Conservation (phyloP, 1,284 basidiomycete species). For the Bjerkandera adusta region DNA sequence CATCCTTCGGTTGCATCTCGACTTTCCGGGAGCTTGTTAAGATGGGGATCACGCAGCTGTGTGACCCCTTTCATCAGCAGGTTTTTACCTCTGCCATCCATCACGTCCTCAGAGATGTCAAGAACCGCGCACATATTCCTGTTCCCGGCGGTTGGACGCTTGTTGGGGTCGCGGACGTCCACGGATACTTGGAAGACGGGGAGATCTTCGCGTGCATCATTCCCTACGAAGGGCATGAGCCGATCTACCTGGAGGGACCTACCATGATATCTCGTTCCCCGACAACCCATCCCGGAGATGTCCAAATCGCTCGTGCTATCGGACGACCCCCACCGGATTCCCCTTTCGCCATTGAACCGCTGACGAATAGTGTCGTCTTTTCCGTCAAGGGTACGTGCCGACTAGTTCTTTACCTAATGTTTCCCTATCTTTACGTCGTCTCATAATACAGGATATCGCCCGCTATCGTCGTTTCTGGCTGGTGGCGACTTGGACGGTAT, state of each 20-base stretch:
- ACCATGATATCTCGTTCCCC: constrained; percentile 63
- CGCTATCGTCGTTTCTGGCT: background rate
- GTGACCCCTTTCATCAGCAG: constrained; percentile 52
- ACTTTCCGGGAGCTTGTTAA: constrained; percentile 32
- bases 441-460: constrained; percentile 11
- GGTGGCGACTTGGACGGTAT: background rate
- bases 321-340: constrained; percentile 50
- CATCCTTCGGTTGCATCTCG: constrained; percentile 33
- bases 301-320: constrained; percentile 57
- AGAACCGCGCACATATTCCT: constrained; percentile 66
- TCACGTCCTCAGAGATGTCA: constrained; percentile 44
- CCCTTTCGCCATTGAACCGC: constrained; percentile 47
- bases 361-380: constrained; percentile 58
- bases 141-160: constrained; percentile 62
- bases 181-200: constrained; percentile 51
- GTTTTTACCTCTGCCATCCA: constrained; percentile 33
- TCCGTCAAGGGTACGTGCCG: constrained; percentile 42
- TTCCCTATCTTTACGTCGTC: constrained; percentile 53
- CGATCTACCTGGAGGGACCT: constrained; percentile 51
- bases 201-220: constrained; percentile 54
- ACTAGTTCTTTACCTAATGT: constrained; percentile 34
- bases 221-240: constrained; percentile 25
- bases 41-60: constrained; percentile 27
- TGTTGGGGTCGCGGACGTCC: constrained; percentile 71
- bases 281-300: constrained; percentile 66